Percentiles rank a stretch among this genome's conserved stretches.
These are phyloP conservation scores for Ceriops decandra DNA, from an alignment of 345 rosid species.

Conservation along the genomic window DNA sequence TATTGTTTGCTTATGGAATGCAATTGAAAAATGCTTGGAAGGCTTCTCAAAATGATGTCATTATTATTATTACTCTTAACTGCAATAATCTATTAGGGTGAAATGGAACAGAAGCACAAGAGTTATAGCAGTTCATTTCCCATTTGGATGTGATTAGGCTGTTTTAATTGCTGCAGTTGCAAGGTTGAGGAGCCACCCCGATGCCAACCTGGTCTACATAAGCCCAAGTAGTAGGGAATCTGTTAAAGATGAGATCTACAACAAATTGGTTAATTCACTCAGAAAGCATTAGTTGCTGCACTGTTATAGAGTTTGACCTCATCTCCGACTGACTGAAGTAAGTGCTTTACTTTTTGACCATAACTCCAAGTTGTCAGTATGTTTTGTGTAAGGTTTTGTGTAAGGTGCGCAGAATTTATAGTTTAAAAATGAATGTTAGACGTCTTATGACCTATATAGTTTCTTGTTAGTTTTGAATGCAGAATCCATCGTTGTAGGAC, in stretches of 20 bases:
- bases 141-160: background rate
- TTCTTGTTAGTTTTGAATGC: no score
- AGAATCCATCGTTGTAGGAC: no score
- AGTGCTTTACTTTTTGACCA: no score
- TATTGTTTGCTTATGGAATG: background rate
- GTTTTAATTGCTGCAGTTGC: constrained; percentile 41
- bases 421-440: no score
- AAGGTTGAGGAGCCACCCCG: constrained; percentile 56
- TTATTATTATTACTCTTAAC: background rate
- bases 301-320: background rate
- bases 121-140: background rate
- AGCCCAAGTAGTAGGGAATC: constrained; percentile 49
- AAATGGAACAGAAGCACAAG: background rate
- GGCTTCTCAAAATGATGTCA: background rate
- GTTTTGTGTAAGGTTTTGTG: no score
- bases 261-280: constrained; percentile 35
- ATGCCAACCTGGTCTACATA: constrained; percentile 48
- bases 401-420: no score
- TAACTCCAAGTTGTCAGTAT: no score
- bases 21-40: background rate
- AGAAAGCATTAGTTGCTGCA: constrained; percentile 17
- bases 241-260: constrained; percentile 39
- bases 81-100: background rate
- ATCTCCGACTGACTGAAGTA: no score
- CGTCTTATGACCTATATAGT: no score